A percentile compares a stretch with the other conserved stretches of the same genome.
phyloP scores from a whole-genome alignment of 768 basidiomycete species.

The Amanita thiersii region DNA sequence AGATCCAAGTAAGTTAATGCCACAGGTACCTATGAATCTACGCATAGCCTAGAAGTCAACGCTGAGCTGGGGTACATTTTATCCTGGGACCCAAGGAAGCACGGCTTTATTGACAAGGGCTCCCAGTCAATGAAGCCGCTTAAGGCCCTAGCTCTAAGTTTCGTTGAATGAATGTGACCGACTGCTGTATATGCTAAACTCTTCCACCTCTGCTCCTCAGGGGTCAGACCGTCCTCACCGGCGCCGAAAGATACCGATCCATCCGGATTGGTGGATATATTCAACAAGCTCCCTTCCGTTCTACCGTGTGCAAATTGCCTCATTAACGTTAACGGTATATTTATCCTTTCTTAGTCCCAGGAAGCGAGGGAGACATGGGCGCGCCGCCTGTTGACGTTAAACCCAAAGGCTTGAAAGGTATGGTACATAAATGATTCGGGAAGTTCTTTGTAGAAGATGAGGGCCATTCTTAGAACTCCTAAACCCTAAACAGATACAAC shows the following conservation, averaged over 20 bases:
- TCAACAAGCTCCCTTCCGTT: not conserved
- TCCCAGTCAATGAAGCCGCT: too few species aligned
- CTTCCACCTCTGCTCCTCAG: slow-evolving; percentile 5
- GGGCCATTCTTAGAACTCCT: too few species aligned
- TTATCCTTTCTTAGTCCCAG: not conserved
- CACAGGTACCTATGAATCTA: too few species aligned
- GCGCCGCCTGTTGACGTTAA: slow-evolving; percentile 3
- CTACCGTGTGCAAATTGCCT: not conserved
- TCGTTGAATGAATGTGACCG: slow-evolving; percentile 4
- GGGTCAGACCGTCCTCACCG: slow-evolving; percentile 4
- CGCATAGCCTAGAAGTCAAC: too few species aligned
- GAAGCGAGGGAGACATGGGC: not conserved
- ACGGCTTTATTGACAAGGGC: too few species aligned
- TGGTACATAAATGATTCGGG: too few species aligned
- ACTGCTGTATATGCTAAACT: slow-evolving; percentile 4
- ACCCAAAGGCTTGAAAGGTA: too few species aligned
- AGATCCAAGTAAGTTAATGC: too few species aligned
- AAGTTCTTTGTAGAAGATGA: too few species aligned
- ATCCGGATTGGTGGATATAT: not conserved
- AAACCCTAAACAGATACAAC: too few species aligned
- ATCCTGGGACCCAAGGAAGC: too few species aligned
- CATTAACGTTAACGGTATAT: not conserved
- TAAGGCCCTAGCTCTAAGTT: slow-evolving; percentile 2
- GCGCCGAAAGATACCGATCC: slow-evolving; percentile 3
- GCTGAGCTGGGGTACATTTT: too few species aligned